Base-by-base conservation (phyloP, 192 early-diverging fungal genomes). In the Pilaira anomala region DNA sequence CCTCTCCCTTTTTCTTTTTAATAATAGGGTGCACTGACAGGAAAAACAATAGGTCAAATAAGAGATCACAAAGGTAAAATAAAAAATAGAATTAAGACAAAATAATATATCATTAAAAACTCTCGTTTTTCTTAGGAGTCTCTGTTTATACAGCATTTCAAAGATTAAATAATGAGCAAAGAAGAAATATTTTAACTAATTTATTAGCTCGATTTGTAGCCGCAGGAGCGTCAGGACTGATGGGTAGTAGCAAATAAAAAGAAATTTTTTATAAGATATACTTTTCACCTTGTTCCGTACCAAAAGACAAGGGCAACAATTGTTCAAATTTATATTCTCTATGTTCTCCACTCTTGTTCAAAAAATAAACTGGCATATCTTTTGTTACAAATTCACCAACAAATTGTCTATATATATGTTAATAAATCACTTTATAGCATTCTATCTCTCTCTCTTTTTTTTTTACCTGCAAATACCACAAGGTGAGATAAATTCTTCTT, bases 301-400 rank as follows among this genome's bases (percentile, higher is more conserved):
- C 84, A 76, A 93, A 93, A n/a, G 80, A 81, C 52, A 79, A 68
- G 16, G 90, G 90, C 9, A 93, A 67, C 28, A 93, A 69, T 54
- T 86, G 80, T 3, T 53, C 53, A 42, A 93, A 72, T 7, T 52
- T 70, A 26, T 78, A 76, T 39, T 69, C 62, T 63, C 78, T 77
- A 50, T 77, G 75, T 25, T 60, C 75, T 11, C 87, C 83, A 26
- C 81, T 75, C 5, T 76, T 64, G 46, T 80, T 84, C 30, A 80
- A 77, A 19, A 87, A 63, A 60, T 87, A 78, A 25, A 89, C 79
- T 39, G 77, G 67, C 55, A 93, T 58, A 29, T 83, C 76, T 52
- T 74, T 86, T 57, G 69, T 65, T 46, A 89, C 88, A 62, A 90
- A 93, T 68, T 93, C 92, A 14, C 84, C 79, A 77, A 93, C 87